Conservation (phyloP, 192 early-diverging fungal species). For the Ambispora gerdemannii region DNA sequence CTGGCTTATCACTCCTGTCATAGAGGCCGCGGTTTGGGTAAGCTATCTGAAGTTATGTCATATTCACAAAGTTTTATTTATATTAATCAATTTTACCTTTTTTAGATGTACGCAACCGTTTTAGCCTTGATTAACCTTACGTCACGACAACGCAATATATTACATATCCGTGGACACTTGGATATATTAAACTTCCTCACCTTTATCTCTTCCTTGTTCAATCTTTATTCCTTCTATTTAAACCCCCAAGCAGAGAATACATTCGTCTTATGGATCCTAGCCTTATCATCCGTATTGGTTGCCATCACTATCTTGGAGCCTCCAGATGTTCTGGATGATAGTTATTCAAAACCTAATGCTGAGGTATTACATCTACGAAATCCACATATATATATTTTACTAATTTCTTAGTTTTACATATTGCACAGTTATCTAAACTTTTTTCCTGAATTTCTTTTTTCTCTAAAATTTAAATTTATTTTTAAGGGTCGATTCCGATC, state of each 20-base stretch:
- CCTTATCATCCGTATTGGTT: conserved; percentile 12
- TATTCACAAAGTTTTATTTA: not conserved
- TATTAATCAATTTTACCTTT: not conserved
- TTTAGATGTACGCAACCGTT: not conserved
- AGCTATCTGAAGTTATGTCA: not conserved
- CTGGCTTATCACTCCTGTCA: not conserved
- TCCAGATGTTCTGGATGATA: not conserved
- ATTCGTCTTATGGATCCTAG: not conserved
- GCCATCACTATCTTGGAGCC: conserved; percentile 4
- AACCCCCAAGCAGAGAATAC: not conserved
- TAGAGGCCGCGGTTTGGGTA: conserved; percentile 13
- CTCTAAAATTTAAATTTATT: not conserved
- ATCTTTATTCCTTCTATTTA: conserved; percentile 16
- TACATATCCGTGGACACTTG: conserved; percentile 1
- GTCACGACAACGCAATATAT: conserved; percentile 2
- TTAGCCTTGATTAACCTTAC: conserved; percentile 1
- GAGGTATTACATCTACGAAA: not conserved
- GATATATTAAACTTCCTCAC: conserved; percentile 11
- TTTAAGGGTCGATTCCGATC: conserved; percentile 9
- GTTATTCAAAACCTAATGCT: conserved; percentile 10
- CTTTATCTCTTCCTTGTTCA: not conserved
- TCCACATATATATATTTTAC: not conserved
- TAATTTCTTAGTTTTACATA: not conserved
- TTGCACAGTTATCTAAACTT: too few species aligned
- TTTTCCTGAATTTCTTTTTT: not conserved